Evolutionary conservation across 768 basidiomycete species (phyloP), one percentile per base, ranked within the genome.

Genomic region (Gloeostereum incarnatum): DNA sequence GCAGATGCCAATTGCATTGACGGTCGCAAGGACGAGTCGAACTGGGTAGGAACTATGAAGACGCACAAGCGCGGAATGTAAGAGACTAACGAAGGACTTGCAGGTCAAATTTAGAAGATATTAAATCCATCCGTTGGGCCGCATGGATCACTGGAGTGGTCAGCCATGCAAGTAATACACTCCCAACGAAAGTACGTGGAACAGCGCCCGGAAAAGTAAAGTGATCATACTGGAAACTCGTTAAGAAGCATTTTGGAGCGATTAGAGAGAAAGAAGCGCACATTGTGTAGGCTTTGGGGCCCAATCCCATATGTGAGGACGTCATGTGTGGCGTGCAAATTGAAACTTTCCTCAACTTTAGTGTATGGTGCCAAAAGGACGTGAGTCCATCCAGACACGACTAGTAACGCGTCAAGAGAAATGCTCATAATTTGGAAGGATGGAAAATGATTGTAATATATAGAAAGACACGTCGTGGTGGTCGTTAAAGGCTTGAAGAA

Each of bases 311-410:
- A 80, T 61, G 81, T 71, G 20, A 97, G 62, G 18, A 89, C 65
- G 57, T 99, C 96, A 52, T 96, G 89, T 1, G 70, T 71, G 0
- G 89, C 92, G 53, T 98, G 96, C 6, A 98, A 71, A 47, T 84
- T 92, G 68, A 97, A 97, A 51, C 84, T 87, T 61, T 99, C 96
- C 58, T 99, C 96, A 20, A 99, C 96, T 62, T 99, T 99, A 3
- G 88, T 86, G 55, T 84, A 90, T 0, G 96, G 94, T 2, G 87
- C 74, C 3, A 88, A 62, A 18, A 84, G 47, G 33, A 93, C 82
- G 46, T 94, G 83, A 1, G 53, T 48, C 70, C 78, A 85, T 37
- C 66, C 65, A 32, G 67, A 63, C 0, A 49, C 50, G 18, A 79
- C 54, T 11, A 85, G 50, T 7, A 76, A 49, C 14, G 61, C 45